Evolutionary conservation across 2,329 filamentous ascomycete species (phyloP), one percentile per base, ranked within the genome.

Genomic region (Stachybotrys chlorohalonatus): DNA sequence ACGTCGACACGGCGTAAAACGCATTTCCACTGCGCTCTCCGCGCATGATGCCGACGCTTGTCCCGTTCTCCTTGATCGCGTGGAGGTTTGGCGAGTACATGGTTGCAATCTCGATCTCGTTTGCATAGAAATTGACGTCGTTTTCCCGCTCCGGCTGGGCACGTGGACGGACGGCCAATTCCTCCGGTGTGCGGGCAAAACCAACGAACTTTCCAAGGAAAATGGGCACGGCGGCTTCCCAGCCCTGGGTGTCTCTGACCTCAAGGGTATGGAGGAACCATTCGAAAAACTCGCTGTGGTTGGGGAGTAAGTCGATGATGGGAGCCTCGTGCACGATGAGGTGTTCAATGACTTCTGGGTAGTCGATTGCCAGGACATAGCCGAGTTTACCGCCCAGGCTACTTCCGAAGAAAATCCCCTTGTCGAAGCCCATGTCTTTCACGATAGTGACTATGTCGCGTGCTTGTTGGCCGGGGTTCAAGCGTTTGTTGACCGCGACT

Each of bases 281-380:
- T 11, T 68, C 63, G 9, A 62, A 53, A 3, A 65, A 7, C 9
- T 59, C 58, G 8, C 59, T 55, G 1, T 61, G 56, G 17, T 68
- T 62, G 1, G 64, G 63, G 3, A 70, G 58, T 1, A 70, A 55
- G 2, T 32, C 57, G 6, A 57, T 51, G 1, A 62, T 62, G 6
- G 63, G 62, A 7, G 66, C 64, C 54, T 70, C 67, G 57, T 70
- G 68, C 5, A 59, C 51, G 39, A 70, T 62, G 16, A 69, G 7
- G 53, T 63, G 67, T 4, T 63, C 61, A 17, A 66, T 58, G 55
- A 61, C 59, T 5, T 62, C 56, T 1, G 67, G 68, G 45, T 62
- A 67, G 55, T 67, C 63, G 55, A 62, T 56, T 3, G 67, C 66
- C 47, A 70, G 64, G 55, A 67, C 65, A 45, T 67, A 62, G 1